Evolutionary conservation across 108 stramenopile genomes (phyloP).

Genomic region (Skeletonema potamos): DNA sequence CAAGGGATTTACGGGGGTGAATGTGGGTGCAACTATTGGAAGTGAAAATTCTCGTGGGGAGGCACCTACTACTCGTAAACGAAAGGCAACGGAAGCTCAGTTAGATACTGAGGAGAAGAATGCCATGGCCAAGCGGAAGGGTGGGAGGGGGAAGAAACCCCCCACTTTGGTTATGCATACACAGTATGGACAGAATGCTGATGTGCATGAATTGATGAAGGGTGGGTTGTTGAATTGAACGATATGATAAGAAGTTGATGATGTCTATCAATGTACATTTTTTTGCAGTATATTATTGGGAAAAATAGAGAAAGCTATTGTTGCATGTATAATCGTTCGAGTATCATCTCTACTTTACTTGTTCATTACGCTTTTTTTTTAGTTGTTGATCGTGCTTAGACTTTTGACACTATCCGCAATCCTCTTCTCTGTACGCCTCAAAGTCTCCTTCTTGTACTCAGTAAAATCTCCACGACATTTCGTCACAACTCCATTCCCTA

Average conservation of each 20-base stretch:
- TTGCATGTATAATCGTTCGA: neutral
- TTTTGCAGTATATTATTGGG: neutral
- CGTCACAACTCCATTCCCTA: conserved; percentile 67
- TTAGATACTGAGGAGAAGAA: conserved; percentile 3
- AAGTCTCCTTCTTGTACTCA: conserved; percentile 81
- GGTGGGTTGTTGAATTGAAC: conserved; percentile 14
- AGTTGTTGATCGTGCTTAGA: conserved; percentile 60
- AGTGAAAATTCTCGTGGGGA: neutral
- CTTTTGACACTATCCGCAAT: conserved; percentile 83
- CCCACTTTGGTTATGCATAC: conserved; percentile 86
- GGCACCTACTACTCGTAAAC: neutral
- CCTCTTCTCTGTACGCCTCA: conserved; percentile 73
- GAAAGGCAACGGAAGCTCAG: neutral
- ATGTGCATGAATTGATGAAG: conserved; percentile 60
- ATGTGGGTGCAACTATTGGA: conserved; percentile 2
- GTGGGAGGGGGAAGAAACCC: conserved; percentile 80
- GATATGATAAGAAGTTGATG: neutral
- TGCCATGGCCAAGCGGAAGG: conserved; percentile 45
- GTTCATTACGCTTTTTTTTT: neutral
- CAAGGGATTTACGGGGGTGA: neutral
- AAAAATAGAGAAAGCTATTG: neutral
- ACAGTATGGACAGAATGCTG: conserved; percentile 62
- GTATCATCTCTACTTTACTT: neutral
- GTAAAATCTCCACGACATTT: conserved; percentile 79
- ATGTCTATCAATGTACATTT: neutral